Evolutionary conservation across 345 rosid species (phyloP).

Genomic region (Angophora floribunda): DNA sequence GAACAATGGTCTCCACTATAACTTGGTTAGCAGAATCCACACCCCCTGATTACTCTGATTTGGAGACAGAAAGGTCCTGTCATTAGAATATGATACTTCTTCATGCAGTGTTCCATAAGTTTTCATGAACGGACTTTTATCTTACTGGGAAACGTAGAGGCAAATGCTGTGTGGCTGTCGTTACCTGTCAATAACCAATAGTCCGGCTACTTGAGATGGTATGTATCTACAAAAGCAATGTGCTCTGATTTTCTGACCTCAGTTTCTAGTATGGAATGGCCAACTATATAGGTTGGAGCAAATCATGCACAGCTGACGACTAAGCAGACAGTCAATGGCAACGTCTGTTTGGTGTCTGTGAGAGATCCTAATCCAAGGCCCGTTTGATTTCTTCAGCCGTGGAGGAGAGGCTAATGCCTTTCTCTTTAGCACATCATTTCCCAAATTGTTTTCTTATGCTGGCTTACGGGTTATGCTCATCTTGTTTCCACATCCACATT

Average conservation of each 20-base stretch:
- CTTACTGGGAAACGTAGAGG: not conserved
- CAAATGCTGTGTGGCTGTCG: not conserved
- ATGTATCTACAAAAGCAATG: not conserved
- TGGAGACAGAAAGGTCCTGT: slow-evolving; percentile 62
- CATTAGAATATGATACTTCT: slow-evolving; percentile 49
- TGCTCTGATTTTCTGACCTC: not conserved
- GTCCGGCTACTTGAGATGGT: not conserved
- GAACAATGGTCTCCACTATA: slow-evolving; percentile 34
- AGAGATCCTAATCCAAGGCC: not conserved
- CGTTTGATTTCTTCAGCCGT: not conserved
- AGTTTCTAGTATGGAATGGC: not conserved
- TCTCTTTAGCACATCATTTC: not conserved
- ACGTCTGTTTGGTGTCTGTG: not conserved
- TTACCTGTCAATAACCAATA: not conserved
- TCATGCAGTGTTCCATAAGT: slow-evolving; percentile 5
- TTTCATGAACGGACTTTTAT: not conserved
- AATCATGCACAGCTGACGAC: not conserved
- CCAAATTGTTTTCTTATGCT: not conserved
- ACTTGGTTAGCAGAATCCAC: slow-evolving; percentile 83
- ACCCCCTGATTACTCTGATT: slow-evolving; percentile 77
- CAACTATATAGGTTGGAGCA: not conserved
- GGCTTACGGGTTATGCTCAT: not conserved
- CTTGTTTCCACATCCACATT: not conserved
- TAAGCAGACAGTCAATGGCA: not conserved
- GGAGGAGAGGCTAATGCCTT: not conserved